Percentiles rank a stretch among this genome's conserved stretches.
phyloP scores from a whole-genome alignment of 2,329 filamentous ascomycete species.

The Alternaria sp. region DNA sequence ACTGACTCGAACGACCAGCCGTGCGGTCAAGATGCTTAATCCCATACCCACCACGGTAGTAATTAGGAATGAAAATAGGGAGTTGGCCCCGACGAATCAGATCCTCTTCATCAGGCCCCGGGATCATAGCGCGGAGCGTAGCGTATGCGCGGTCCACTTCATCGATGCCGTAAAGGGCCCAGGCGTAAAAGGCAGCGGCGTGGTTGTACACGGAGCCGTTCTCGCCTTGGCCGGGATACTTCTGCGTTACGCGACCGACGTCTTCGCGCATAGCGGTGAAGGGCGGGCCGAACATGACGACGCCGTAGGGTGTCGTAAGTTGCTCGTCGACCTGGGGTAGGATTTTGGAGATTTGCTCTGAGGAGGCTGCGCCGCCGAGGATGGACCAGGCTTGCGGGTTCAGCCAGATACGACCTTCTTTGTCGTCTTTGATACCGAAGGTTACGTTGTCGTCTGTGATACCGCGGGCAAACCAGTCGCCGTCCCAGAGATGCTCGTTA shows the following conservation, averaged over 20 bases:
- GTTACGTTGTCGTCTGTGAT: conserved; percentile 63
- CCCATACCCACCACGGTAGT: conserved; percentile 54
- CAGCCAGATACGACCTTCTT: conserved; percentile 64
- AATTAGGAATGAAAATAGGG: conserved; percentile 65
- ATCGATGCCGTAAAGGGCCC: conserved; percentile 60
- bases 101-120: conserved; percentile 60
- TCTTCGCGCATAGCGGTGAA: conserved; percentile 65
- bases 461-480: conserved; percentile 63
- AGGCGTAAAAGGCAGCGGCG: conserved; percentile 62
- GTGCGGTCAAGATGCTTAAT: conserved; percentile 45
- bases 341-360: conserved; percentile 54
- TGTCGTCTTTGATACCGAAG: conserved; percentile 60
- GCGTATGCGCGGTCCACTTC: conserved; percentile 59
- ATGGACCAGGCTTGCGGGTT: conserved; percentile 65
- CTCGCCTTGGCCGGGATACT: conserved; percentile 64
- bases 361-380: conserved; percentile 59
- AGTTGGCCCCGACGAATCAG: conserved; percentile 62
- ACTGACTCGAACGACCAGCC: conserved; percentile 62
- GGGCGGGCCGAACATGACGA: conserved; percentile 63
- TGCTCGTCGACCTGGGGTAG: conserved; percentile 59
- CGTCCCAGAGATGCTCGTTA: conserved; percentile 62
- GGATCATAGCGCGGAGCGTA: conserved; percentile 61
- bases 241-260: conserved; percentile 65
- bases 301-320: conserved; percentile 61
- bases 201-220: conserved; percentile 67